Conservation (phyloP, 345 rosid genomes). For the Erucastrum elatum region DNA sequence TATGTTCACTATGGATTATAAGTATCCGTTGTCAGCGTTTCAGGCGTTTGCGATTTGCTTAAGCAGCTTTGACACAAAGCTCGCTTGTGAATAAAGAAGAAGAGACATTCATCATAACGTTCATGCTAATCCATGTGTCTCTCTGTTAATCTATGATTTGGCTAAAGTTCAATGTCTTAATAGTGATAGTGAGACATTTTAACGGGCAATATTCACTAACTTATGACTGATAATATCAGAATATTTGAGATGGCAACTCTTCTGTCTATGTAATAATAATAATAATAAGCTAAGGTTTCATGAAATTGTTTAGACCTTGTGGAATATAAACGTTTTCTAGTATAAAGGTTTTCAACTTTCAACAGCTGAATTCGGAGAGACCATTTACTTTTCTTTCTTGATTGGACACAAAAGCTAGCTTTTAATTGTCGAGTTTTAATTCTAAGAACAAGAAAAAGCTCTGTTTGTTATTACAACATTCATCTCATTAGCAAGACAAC, state of each 20-base stretch:
- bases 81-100: constrained; percentile 84
- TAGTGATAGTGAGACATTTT: not conserved
- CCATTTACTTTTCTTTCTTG: too few species aligned
- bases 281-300: not conserved
- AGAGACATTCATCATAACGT: constrained; percentile 1
- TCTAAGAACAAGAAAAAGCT: too few species aligned
- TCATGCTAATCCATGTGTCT: constrained; percentile 33
- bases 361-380: too few species aligned
- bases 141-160: constrained; percentile 14
- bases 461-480: not conserved
- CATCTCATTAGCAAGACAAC: not conserved
- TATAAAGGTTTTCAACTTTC: not conserved
- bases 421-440: too few species aligned
- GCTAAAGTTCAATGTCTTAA: constrained; percentile 24
- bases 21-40: constrained; percentile 92
- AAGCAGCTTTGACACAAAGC: constrained; percentile 98
- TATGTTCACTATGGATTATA: constrained; percentile 96
- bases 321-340: not conserved
- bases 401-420: too few species aligned
- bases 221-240: not conserved
- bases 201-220: not conserved
- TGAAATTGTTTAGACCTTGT: not conserved
- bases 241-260: not conserved
- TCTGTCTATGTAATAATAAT: not conserved
- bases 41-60: constrained; percentile 96